Evolutionary conservation across 805 yeast genomes (phyloP).

Genomic region (Candida rishiriensis): DNA sequence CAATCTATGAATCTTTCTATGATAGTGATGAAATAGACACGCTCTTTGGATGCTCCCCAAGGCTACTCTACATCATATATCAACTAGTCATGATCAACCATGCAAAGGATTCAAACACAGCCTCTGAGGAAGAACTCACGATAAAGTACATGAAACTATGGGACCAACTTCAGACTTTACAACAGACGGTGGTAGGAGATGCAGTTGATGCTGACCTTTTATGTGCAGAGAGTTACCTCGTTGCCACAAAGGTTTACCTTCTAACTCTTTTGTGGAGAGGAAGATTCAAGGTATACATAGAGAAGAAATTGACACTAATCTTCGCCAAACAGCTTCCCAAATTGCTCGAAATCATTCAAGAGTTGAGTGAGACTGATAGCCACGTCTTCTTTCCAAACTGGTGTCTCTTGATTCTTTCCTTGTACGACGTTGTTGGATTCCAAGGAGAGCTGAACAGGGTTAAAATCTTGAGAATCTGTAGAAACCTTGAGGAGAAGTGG

Average conservation of each 20-base stretch:
- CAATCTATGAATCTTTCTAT: conserved; percentile 17
- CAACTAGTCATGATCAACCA: conserved; percentile 14
- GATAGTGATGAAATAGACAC: conserved; percentile 18
- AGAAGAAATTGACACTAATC: conserved; percentile 2
- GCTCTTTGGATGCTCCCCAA: conserved; percentile 28
- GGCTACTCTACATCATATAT: conserved; percentile 18
- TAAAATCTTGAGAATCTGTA: conserved; percentile 14
- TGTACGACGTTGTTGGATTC: conserved; percentile 6
- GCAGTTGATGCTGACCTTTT: conserved; percentile 3
- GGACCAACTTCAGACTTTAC: conserved; percentile 3
- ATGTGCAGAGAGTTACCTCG: conserved; percentile 15
- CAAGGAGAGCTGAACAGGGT: conserved; percentile 12
- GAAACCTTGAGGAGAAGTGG: conserved; percentile 17
- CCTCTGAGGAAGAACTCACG: conserved; percentile 1
- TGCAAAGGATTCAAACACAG: background rate
- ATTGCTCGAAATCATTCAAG: conserved; percentile 2
- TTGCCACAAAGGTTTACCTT: conserved; percentile 10
- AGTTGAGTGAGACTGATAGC: conserved; percentile 2
- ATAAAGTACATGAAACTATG: conserved; percentile 1
- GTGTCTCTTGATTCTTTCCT: conserved; percentile 21
- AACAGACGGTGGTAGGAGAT: background rate
- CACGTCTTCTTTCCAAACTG: conserved; percentile 23
- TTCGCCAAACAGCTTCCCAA: conserved; percentile 2
- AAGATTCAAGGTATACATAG: conserved; percentile 1
- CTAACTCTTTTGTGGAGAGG: conserved; percentile 5